phyloP scores from a whole-genome alignment of 495 filamentous ascomycete species.

The Penicillium egyptiacum region DNA sequence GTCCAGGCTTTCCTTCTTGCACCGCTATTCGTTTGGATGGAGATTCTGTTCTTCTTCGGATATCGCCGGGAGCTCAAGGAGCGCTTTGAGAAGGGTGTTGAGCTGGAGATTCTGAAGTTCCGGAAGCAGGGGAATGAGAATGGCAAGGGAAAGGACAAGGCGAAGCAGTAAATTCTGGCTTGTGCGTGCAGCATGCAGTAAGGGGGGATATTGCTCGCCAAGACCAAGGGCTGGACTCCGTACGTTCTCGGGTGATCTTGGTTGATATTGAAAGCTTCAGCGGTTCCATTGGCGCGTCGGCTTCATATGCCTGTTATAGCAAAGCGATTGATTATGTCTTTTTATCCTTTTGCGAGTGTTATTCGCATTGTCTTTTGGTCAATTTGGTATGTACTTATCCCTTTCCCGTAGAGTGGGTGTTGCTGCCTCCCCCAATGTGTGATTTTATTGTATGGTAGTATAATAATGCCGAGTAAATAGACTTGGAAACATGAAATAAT shows the following conservation, averaged over 20 bases:
- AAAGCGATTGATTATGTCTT: slow-evolving; percentile 2
- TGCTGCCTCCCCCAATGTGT: not conserved
- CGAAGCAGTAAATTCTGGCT: slow-evolving; percentile 8
- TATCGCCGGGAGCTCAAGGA: slow-evolving; percentile 85
- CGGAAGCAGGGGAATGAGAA: slow-evolving; percentile 35
- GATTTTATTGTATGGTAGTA: not conserved
- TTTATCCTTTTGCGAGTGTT: not conserved
- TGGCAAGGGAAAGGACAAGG: slow-evolving; percentile 21
- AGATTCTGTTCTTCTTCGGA: slow-evolving; percentile 85
- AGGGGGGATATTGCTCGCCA: slow-evolving; percentile 8
- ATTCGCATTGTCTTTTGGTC: not conserved
- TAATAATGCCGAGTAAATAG: not conserved
- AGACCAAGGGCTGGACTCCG: not conserved
- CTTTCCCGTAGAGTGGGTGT: not conserved
- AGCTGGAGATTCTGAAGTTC: slow-evolving; percentile 56
- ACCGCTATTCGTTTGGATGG: slow-evolving; percentile 98
- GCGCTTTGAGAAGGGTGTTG: slow-evolving; percentile 72
- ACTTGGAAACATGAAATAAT: not conserved
- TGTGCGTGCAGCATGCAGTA: slow-evolving; percentile 2
- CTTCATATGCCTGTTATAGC: slow-evolving; percentile 3
- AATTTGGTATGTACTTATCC: not conserved
- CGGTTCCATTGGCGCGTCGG: not conserved
- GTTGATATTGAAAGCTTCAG: not conserved
- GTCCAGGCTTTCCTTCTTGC: slow-evolving; percentile 91
- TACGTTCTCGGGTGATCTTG: not conserved